Evolutionary conservation across 2,329 filamentous ascomycete species (phyloP), one percentile per base, ranked within the genome.

Genomic region (Bipolaris oryzae): DNA sequence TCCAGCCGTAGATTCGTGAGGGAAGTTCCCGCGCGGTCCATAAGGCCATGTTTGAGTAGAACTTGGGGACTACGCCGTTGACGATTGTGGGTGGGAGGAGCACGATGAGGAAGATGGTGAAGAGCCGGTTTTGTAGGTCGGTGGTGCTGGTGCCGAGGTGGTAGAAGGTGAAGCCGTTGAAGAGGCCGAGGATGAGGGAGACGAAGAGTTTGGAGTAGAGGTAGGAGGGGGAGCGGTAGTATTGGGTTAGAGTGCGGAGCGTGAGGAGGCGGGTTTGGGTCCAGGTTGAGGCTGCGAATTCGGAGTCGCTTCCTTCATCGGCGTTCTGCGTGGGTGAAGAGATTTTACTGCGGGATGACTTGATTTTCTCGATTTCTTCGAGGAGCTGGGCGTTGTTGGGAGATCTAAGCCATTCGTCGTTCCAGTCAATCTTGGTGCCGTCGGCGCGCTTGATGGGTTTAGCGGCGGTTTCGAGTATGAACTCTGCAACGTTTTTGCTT

Each of bases 81-180:
- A 93, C 83, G 48, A 92, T 81, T 21, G 88, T 88, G 0, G 89
- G 87, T 0, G 89, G 87, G 50, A 92, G 75, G 38, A 80, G 74
- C 28, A 82, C 55, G 60, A 81, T 81, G 35, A 90, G 66, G 75
- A 90, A 91, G 50, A 79, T 76, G 0, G 89, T 89, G 80, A 94
- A 93, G 84, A 92, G 88, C 65, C 89, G 84, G 76, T 90, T 87
- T 70, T 92, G 89, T 82, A 92, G 87, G 66, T 89, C 88, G 13
- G 84, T 81, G 45, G 89, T 79, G 0, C 81, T 83, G 72, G 87
- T 80, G 2, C 87, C 87, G 3, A 91, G 82, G 64, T 87, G 80
- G 80, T 84, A 92, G 78, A 91, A 92, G 3, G 89, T 91, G 76
- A 91, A 92, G 20, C 88, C 89, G 76, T 91, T 91, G 81, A 92